Conservation (phyloP, 73 alveolate species). For the Paramecium caudatum region DNA sequence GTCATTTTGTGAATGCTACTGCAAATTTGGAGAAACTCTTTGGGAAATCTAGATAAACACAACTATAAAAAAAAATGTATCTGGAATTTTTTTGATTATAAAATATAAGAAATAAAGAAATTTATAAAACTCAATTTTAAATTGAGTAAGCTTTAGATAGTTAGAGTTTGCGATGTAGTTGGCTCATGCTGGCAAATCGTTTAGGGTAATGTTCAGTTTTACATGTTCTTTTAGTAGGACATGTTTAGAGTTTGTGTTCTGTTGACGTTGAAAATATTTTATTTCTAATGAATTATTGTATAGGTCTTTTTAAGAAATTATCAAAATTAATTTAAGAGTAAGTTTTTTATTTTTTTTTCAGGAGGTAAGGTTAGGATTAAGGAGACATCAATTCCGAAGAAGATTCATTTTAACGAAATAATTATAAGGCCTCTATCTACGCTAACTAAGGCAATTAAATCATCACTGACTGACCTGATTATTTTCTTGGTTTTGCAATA, state of each 20-base stretch:
- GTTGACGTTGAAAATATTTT: background rate
- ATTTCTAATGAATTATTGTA: background rate
- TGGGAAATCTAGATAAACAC: conserved; percentile 51
- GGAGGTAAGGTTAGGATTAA: no score
- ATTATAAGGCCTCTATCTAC: no score
- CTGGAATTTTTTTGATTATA: conserved; percentile 54
- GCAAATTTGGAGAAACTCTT: conserved; percentile 49
- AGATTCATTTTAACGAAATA: no score
- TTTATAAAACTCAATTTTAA: background rate
- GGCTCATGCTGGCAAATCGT: background rate
- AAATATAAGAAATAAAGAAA: background rate
- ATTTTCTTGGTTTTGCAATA: background rate
- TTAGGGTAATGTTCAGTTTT: background rate
- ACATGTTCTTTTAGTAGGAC: conserved; percentile 48
- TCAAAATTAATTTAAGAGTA: conserved; percentile 26
- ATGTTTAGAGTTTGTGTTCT: conserved; percentile 1
- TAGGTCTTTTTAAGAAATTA: conserved; percentile 18
- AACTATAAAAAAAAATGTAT: conserved; percentile 52
- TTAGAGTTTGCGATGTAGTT: background rate
- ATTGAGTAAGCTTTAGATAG: background rate
- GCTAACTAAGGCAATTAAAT: no score
- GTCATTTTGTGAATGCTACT: conserved; percentile 56
- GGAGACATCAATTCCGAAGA: no score
- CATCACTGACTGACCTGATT: no score
- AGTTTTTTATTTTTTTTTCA: conserved; percentile 17